Percentiles rank a stretch among this genome's conserved stretches.
Evolutionary conservation across 1,284 basidiomycete species (phyloP).

Genomic region (Leccinum colubrinum): DNA sequence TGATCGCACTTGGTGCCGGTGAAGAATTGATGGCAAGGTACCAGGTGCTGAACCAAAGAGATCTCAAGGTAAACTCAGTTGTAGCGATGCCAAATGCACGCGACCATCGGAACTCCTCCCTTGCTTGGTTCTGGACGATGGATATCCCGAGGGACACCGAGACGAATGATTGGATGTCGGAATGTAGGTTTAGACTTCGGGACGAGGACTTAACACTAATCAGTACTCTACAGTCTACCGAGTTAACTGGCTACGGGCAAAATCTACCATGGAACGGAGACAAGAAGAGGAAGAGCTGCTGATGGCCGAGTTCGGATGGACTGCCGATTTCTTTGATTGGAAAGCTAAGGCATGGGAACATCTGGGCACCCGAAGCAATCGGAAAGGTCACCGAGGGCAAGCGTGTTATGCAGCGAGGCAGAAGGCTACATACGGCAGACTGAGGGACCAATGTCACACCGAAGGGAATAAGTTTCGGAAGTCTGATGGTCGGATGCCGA

Average conservation of each 20-base stretch:
- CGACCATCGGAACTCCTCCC: background rate
- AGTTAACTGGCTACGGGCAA: background rate
- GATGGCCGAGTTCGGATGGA: background rate
- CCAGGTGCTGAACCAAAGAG: background rate
- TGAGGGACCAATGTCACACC: background rate
- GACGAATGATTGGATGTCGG: background rate
- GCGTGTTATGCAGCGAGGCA: background rate
- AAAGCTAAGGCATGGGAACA: background rate
- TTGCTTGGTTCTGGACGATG: slow-evolving; percentile 3
- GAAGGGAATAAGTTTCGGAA: background rate
- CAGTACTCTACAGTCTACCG: background rate
- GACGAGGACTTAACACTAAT: background rate
- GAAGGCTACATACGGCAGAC: background rate
- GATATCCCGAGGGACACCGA: background rate
- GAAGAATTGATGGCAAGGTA: background rate
- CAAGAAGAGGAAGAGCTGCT: background rate
- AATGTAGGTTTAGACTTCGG: background rate
- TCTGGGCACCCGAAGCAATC: background rate
- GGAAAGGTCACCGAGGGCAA: background rate
- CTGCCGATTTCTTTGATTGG: background rate
- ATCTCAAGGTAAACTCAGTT: background rate
- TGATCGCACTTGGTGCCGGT: background rate
- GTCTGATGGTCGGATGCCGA: too few species aligned
- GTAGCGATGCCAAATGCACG: background rate
- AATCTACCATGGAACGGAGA: background rate